These are phyloP conservation scores for Calonectria pseudoreteaudii DNA, from an alignment of 2,329 filamentous ascomycete genomes.

Conservation along the genomic window DNA sequence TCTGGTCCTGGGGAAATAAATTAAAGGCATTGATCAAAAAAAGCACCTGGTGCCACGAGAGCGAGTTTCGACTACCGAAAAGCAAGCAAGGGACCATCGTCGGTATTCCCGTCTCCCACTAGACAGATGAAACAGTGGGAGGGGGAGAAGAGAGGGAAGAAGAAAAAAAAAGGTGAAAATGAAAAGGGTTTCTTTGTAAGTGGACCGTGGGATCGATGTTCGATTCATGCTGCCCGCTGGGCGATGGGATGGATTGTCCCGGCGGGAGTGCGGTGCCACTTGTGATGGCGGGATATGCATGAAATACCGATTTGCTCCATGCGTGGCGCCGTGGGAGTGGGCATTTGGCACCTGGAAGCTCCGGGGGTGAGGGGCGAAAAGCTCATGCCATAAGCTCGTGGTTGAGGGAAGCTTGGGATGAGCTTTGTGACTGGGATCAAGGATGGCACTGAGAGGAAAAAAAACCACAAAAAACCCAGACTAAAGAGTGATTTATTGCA, in stretches of 20 bases:
- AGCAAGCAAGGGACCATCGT: not conserved
- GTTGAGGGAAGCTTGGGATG: not conserved
- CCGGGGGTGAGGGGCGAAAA: not conserved
- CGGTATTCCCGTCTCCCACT: not conserved
- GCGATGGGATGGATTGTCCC: not conserved
- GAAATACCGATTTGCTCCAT: constrained; percentile 2
- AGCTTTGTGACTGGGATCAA: constrained; percentile 5
- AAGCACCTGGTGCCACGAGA: not conserved
- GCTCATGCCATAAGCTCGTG: not conserved
- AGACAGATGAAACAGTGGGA: not conserved
- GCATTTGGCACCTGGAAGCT: not conserved
- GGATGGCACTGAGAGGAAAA: not conserved
- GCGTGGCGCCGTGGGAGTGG: not conserved
- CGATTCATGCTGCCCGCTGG: not conserved
- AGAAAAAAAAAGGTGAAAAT: not conserved
- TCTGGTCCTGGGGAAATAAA: not conserved
- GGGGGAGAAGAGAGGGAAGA: not conserved
- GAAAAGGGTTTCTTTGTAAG: not conserved
- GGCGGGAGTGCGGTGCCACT: not conserved
- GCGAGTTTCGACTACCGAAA: not conserved
- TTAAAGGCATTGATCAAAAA: not conserved
- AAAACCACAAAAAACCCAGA: not conserved
- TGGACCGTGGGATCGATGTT: not conserved
- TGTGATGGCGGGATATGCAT: not conserved
- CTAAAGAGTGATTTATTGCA: not conserved